Conservation (phyloP, 805 yeast species). For the Candida argentea region DNA sequence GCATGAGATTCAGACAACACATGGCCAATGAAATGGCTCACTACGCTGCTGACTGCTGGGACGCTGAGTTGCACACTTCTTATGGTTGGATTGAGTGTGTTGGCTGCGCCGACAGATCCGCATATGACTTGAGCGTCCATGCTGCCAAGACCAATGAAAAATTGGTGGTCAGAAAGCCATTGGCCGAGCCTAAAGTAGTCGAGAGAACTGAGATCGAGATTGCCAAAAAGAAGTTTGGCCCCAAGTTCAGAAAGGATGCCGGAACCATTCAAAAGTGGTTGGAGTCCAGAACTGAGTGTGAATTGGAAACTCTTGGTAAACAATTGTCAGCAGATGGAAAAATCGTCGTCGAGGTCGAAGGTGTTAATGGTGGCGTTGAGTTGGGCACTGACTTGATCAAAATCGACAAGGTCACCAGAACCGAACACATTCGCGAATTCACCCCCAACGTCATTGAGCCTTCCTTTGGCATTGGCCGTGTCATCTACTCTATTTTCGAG, state of each 20-base stretch:
- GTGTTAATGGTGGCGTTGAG: constrained; percentile 54
- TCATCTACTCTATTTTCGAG: constrained; percentile 85
- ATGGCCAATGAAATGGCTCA: constrained; percentile 99
- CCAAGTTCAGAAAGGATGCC: constrained; percentile 94
- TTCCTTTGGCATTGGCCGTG: constrained; percentile 98
- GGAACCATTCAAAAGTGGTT: constrained; percentile 83
- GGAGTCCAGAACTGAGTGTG: constrained; percentile 67
- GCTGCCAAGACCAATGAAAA: constrained; percentile 92
- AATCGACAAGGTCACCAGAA: constrained; percentile 68
- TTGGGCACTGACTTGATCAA: constrained; percentile 62
- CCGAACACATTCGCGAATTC: constrained; percentile 89
- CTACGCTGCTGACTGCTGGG: constrained; percentile 99
- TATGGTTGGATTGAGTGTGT: constrained; percentile 99
- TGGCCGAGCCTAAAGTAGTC: constrained; percentile 74
- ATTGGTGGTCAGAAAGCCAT: constrained; percentile 84
- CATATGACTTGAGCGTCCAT: constrained; percentile 93
- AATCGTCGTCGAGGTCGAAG: constrained; percentile 60
- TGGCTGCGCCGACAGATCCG: constrained; percentile 99
- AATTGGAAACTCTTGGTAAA: constrained; percentile 64
- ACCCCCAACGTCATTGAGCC: constrained; percentile 98
- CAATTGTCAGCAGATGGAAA: constrained; percentile 55
- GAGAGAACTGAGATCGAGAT: constrained; percentile 78
- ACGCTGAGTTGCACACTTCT: constrained; percentile 90
- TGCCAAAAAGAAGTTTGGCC: constrained; percentile 95
- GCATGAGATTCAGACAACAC: constrained; percentile 96